Percentiles rank a stretch among this genome's conserved stretches.
Conservation (phyloP, 495 filamentous ascomycete genomes). For the Hypoxylon fuscum region DNA sequence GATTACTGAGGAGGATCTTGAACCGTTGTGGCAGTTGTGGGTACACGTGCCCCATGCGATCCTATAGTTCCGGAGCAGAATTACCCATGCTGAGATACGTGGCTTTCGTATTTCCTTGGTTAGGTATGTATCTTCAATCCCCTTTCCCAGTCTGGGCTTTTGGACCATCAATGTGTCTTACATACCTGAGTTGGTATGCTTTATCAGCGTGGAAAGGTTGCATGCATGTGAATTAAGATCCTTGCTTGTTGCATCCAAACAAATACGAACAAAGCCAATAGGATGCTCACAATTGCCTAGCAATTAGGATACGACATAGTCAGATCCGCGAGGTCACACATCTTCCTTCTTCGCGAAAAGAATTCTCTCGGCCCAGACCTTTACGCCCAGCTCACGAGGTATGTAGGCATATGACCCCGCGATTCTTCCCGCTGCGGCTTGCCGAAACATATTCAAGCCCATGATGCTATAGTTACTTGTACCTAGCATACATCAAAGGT, state of each 20-base stretch:
- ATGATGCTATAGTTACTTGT: too few species aligned
- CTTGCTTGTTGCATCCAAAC: slow-evolving; percentile 12
- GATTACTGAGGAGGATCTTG: slow-evolving; percentile 19
- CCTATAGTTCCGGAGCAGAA: slow-evolving; percentile 25
- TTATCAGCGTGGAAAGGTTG: slow-evolving; percentile 24
- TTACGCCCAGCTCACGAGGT: neutral
- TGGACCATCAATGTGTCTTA: slow-evolving; percentile 36
- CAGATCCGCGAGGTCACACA: slow-evolving; percentile 10
- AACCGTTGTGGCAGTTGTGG: slow-evolving; percentile 22
- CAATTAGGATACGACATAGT: slow-evolving; percentile 6
- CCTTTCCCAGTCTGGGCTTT: slow-evolving; percentile 15
- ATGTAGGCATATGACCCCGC: neutral
- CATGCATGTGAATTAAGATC: slow-evolving; percentile 32
- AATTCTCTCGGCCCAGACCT: slow-evolving; percentile 18
- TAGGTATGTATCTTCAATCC: slow-evolving; percentile 28
- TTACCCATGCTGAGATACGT: slow-evolving; percentile 15
- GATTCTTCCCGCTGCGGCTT: slow-evolving; percentile 3
- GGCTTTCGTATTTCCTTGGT: slow-evolving; percentile 6
- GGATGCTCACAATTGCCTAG: slow-evolving; percentile 5
- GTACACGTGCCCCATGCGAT: slow-evolving; percentile 8
- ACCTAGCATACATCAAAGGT: too few species aligned
- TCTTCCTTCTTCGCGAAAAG: slow-evolving; percentile 19
- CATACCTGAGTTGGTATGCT: slow-evolving; percentile 13
- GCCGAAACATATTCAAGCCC: slow-evolving; percentile 18
- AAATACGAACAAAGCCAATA: slow-evolving; percentile 19